Percentiles rank a stretch among this genome's conserved stretches.
Evolutionary conservation across 768 basidiomycete species (phyloP).

Genomic region (Mycena alexandri): DNA sequence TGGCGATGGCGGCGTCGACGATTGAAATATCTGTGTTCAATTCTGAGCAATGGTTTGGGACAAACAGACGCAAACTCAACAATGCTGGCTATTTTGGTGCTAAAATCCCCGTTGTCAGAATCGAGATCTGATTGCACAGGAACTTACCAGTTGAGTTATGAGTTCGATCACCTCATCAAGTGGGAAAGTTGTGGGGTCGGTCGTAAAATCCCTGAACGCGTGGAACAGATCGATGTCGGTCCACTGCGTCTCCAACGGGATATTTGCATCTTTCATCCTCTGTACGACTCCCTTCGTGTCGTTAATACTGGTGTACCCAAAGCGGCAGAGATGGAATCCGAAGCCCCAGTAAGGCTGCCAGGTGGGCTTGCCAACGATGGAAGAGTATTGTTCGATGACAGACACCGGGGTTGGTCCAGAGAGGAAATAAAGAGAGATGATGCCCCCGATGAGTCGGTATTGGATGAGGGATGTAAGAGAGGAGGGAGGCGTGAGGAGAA

Average conservation of each 20-base stretch:
- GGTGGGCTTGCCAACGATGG: slow-evolving; percentile 72
- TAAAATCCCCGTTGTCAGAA: slow-evolving; percentile 16
- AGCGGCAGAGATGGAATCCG: slow-evolving; percentile 83
- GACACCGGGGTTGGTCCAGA: slow-evolving; percentile 66
- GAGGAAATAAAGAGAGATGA: slow-evolving; percentile 84
- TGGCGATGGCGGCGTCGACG: slow-evolving; percentile 72
- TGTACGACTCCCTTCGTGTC: slow-evolving; percentile 57
- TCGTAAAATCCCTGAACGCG: slow-evolving; percentile 75
- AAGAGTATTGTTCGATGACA: slow-evolving; percentile 80
- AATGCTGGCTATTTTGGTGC: slow-evolving; percentile 59
- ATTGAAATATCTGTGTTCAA: slow-evolving; percentile 71
- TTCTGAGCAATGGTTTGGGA: slow-evolving; percentile 23
- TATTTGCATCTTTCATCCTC: slow-evolving; percentile 71
- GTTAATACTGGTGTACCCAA: slow-evolving; percentile 43
- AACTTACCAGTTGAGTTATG: slow-evolving; percentile 67
- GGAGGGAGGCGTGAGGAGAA: slow-evolving; percentile 70
- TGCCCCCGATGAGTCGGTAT: slow-evolving; percentile 81
- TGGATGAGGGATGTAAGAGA: slow-evolving; percentile 73
- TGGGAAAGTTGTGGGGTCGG: slow-evolving; percentile 74
- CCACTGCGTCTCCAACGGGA: slow-evolving; percentile 89
- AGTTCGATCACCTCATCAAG: slow-evolving; percentile 64
- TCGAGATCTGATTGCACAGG: slow-evolving; percentile 26
- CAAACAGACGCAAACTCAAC: slow-evolving; percentile 40
- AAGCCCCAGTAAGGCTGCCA: slow-evolving; percentile 84
- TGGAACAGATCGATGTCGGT: slow-evolving; percentile 84